These are phyloP conservation scores for Cenchrus fungigraminus DNA, from an alignment of 176 grass and related monocot species.

Conservation along the genomic window DNA sequence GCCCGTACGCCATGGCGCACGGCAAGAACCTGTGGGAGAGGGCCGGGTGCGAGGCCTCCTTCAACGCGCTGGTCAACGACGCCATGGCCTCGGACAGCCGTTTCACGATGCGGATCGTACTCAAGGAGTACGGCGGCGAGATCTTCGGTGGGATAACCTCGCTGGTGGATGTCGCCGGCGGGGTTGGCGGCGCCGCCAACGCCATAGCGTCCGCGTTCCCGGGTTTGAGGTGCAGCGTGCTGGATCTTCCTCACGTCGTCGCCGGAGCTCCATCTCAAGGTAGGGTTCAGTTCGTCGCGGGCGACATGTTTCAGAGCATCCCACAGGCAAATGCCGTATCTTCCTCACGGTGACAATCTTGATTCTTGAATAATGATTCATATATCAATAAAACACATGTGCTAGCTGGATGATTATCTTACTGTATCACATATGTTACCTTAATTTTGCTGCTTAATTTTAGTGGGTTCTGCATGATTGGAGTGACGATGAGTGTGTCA, in stretches of 20 bases:
- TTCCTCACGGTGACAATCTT: background rate
- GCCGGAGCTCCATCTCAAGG: background rate
- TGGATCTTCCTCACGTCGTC: slow-evolving; percentile 8
- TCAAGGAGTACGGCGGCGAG: background rate
- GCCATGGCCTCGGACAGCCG: slow-evolving; percentile 33
- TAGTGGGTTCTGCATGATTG: slow-evolving; percentile 56
- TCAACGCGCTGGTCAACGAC: too few relatives aligned
- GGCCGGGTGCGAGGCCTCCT: too few relatives aligned
- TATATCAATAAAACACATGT: too few relatives aligned
- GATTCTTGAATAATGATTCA: too few relatives aligned
- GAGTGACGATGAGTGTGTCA: slow-evolving; percentile 45
- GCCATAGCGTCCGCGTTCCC: slow-evolving; percentile 40
- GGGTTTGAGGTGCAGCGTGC: slow-evolving; percentile 28
- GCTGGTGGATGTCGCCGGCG: slow-evolving; percentile 58
- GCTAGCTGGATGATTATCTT: too few relatives aligned
- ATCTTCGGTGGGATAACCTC: slow-evolving; percentile 11
- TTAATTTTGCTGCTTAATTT: background rate
- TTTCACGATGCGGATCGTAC: slow-evolving; percentile 1
- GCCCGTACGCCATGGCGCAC: too few relatives aligned
- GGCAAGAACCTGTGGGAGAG: too few relatives aligned
- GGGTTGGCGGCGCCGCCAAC: background rate
- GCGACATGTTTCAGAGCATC: background rate
- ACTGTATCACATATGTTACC: too few relatives aligned
- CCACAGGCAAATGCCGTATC: background rate
- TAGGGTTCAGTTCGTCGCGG: background rate